Evolutionary conservation across 768 basidiomycete species (phyloP), one percentile per base, ranked within the genome.

Genomic region (Serendipita vermifera): DNA sequence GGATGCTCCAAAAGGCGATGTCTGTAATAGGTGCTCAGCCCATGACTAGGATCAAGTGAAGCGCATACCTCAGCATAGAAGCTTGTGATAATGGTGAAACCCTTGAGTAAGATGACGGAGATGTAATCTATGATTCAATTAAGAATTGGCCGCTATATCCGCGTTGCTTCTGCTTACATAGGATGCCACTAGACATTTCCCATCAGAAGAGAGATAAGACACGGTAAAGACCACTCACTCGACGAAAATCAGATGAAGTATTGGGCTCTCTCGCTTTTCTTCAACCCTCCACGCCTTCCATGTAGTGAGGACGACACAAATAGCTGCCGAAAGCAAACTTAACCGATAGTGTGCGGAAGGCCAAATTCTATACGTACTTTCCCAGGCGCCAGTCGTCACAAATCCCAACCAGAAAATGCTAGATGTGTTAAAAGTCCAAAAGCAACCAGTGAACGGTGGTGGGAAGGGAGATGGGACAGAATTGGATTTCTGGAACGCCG

Each of bases 241-340:
- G 46, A 27, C 24, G 32, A 51, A 51, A 15, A 51, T 22, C n/a
- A 51, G 20, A 26, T 51, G 32, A 22, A 51, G n/a, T 22, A 31
- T 51, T n/a, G 15, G 46, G 24, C 22, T 26, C 7, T 26, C 22
- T 9, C 27, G n/a, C 11, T 27, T 27, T 15, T 26, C 32, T 31
- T 51, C 22, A 15, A 31, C 22, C 32, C 32, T 51, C 46, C 46
- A 51, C 7, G 46, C 32, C 46, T 51, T 51, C 46, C 46, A 51
- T 20, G 29, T n/a, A 5, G 46, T 51, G 9, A 51, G 46, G 46
- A 51, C 2, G n/a, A 51, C 46, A 29, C 46, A 51, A n/a, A 51
- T 24, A 9, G 46, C 46, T 51, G 29, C 9, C 9, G 29, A 20
- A 29, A 5, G 24, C 17, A n/a, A 29, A n/a, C n/a, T n/a, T 22